These are phyloP conservation scores for Sisymbrium irio DNA, from an alignment of 345 rosid genomes.

Conservation along the genomic window DNA sequence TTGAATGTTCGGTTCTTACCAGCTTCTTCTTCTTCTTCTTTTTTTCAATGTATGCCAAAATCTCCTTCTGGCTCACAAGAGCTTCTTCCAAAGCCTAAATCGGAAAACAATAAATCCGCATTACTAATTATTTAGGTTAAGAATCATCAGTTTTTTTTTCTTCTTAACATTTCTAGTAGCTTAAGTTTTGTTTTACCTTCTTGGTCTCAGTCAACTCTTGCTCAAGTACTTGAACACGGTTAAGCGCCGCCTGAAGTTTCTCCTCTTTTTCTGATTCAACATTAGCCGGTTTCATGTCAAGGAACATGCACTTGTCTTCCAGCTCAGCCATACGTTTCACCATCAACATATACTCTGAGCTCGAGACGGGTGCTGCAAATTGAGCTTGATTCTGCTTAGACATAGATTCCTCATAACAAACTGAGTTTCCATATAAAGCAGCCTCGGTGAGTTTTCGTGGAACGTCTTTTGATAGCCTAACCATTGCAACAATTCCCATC, in stretches of 20 bases:
- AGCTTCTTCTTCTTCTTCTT: conserved; percentile 49
- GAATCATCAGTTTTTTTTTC: background rate
- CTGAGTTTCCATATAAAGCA: conserved; percentile 49
- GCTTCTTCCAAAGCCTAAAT: conserved; percentile 56
- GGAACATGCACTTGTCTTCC: conserved; percentile 58
- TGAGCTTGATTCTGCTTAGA: conserved; percentile 33
- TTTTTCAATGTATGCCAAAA: conserved; percentile 50
- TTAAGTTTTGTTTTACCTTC: conserved; percentile 46
- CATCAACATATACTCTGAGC: conserved; percentile 58
- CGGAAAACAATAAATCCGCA: background rate
- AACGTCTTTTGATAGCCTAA: conserved; percentile 59
- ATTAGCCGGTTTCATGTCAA: conserved; percentile 41
- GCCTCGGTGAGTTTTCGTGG: conserved; percentile 65
- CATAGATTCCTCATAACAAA: conserved; percentile 34
- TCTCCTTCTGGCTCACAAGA: conserved; percentile 45
- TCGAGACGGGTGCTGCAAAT: conserved; percentile 45
- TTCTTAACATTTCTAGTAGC: background rate
- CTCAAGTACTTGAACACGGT: conserved; percentile 59
- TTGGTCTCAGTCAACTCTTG: conserved; percentile 62
- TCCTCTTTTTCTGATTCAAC: conserved; percentile 75
- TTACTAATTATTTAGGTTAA: background rate
- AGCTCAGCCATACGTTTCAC: conserved; percentile 74
- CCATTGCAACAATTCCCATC: conserved; percentile 66
- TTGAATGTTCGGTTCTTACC: conserved; percentile 30
- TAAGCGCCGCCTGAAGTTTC: conserved; percentile 65